phyloP scores from a whole-genome alignment of 164 flowering plant species.

The Vitis rupestris region DNA sequence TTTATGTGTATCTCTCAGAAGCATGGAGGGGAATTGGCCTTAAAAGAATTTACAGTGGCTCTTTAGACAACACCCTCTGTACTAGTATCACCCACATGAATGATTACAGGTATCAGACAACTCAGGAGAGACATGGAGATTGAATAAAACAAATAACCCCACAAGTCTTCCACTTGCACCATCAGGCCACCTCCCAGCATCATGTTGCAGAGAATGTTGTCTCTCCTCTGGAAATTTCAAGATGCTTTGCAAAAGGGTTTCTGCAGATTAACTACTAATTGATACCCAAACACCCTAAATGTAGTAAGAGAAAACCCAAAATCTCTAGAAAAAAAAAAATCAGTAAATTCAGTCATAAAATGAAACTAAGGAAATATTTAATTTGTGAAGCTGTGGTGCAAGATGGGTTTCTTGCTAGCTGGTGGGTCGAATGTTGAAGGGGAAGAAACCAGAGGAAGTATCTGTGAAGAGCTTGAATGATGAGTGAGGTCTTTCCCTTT shows the following conservation, averaged over 20 bases:
- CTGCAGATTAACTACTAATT: neutral
- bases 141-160: constrained; percentile 26
- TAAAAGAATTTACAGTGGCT: constrained; percentile 9
- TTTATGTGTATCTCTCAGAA: neutral
- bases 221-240: neutral
- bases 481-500: constrained; percentile 14
- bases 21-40: neutral
- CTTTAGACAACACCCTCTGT: constrained; percentile 9
- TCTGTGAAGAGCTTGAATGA: constrained; percentile 29
- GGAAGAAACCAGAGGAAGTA: constrained; percentile 25
- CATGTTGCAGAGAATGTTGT: constrained; percentile 13
- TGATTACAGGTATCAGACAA: constrained; percentile 26
- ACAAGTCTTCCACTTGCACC: constrained; percentile 20
- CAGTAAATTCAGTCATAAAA: neutral
- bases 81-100: constrained; percentile 11
- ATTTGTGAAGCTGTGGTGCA: neutral
- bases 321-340: neutral
- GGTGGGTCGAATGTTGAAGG: constrained; percentile 22
- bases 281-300: constrained; percentile 5
- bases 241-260: constrained; percentile 6
- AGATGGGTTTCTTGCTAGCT: constrained; percentile 10
- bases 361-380: neutral
- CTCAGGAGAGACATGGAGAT: constrained; percentile 25
- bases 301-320: neutral
- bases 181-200: constrained; percentile 15